Evolutionary conservation across 2,329 filamentous ascomycete species (phyloP), one percentile per base, ranked within the genome.

Genomic region (Anisogramma anomala): DNA sequence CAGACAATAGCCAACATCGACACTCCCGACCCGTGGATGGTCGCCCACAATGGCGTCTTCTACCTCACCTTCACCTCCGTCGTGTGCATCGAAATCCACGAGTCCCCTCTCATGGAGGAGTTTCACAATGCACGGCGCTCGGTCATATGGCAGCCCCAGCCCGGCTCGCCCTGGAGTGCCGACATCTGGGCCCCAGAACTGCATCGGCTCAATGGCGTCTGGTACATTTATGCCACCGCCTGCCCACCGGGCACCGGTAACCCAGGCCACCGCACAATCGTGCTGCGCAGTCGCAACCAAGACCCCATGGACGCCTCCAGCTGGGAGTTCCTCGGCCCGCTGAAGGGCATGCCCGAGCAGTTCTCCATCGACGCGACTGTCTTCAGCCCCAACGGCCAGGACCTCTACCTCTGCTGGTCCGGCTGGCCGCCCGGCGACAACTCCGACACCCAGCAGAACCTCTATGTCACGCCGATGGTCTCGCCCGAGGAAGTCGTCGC

Each of bases 171-270:
- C 1, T 46, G 41, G 41, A 40, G 33, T 2, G 33, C 41, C 6
- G 44, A 43, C 11, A 26, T 46, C 23, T 75, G 71, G 71, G 71
- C 71, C 0, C 71, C 71, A 1, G 71, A 75, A 56, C 59, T 75
- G 2, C 42, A 46, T 30, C 20, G 33, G 10, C 37, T 46, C 9
- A 43, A 43, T 22, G 44, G 44, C 8, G 18, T 20, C 10, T 46
- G 44, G 44, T 46, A 46, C 20, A 38, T 46, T 20, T 46, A 46
- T 23, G 32, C 44, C 2, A 43, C 41, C 25, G 36, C 44, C 22
- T 35, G 41, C 2, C 44, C 35, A 10, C 44, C 41, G 3, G 44
- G 41, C 10, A 31, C 27, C 1, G 44, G 44, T 2, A 46, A 46
- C 22, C 37, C 44, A 13, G 44, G 36, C 4, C 44, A 46, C 35